Evolutionary conservation across 768 basidiomycete genomes (phyloP), one percentile per base, ranked within the genome.

Genomic region (Leucocoprinus birnbaumii): DNA sequence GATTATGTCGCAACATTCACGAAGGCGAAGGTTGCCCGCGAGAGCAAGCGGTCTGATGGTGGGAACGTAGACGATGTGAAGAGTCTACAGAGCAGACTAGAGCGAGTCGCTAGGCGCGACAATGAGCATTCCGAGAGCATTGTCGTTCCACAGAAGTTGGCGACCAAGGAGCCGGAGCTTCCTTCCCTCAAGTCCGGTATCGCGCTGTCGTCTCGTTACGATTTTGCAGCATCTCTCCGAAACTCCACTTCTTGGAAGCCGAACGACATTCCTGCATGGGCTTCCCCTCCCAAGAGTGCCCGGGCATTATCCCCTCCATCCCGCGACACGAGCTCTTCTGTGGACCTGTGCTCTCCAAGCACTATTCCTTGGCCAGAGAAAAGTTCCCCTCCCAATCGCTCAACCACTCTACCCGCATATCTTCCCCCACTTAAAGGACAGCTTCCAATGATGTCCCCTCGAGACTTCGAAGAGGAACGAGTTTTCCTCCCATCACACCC

Each of bases 1-100:
- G 91, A 98, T 66, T 98, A 96, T 68, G 73, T 82, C 45, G 81
- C 90, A 52, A 81, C 76, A 53, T 95, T 98, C 65, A 70, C 69
- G 52, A 71, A 73, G 58, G 57, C 65, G 27, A 61, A 65, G 38
- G 59, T 58, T 14, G 45, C 43, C 34, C 61, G 61, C 26, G 66
- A 68, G 55, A 62, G 63, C 37, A 67, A 60, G 42, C 60, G 68
- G 48, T 69, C 65, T 19, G 70, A 70, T 24, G 72, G 73, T 51
- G 65, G 73, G 62, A 64, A 76, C 45, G 67, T 66, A 53, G 64
- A 63, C 48, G 64, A 82, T 48, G 76, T 89, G 59, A 80, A 75
- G 21, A 82, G 89, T 65, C 72, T 95, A 54, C 71, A 80, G 58
- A 80, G 68, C 60, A 84, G 82, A 65, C 73, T 94, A 49, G 86